Evolutionary conservation across 208 protist species (phyloP), one percentile per base, ranked within the genome.

Genomic region (Trypanosoma rangeli): DNA sequence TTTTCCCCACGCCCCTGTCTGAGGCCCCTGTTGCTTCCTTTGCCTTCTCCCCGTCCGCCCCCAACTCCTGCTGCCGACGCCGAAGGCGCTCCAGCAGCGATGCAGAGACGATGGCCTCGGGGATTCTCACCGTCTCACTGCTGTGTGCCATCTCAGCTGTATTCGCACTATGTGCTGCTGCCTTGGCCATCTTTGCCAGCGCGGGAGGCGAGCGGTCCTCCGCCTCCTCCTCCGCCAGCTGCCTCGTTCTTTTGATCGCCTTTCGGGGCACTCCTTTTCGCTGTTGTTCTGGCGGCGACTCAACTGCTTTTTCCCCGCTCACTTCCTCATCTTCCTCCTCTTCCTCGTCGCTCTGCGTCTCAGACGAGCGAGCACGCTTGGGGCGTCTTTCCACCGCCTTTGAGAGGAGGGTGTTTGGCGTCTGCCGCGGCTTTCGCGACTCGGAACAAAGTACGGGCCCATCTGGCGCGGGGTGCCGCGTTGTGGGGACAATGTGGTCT

Each of bases 21-120:
- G 20, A 50, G 13, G 5, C 46, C 10, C 10, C 33, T 37, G 33
- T 7, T 37, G 2, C 33, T 37, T 26, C 18, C 49, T 53, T 24
- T 53, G 9, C 9, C 49, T 56, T 29, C 22, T 50, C 44, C 28
- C 48, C 46, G 4, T 67, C 46, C 42, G 29, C 31, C 55, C 55
- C 20, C 22, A 59, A 13, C 31, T 69, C 24, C n/a, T 31, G 24
- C 24, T 33, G 18, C 20, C 35, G 55, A 33, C 24, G 35, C 46
- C 44, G 65, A 42, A 74, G 56, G 42, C 68, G 68, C 13, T 49
- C 50, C 13, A 66, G 33, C 3, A 74, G 60, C 35, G 60, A 74
- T 12, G 42, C 26, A 39, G 62, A 52, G 16, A 57, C 26, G 22
- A 33, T 54, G 18, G 61, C 62, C n/a, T 64, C 42, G 2, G 54